Base-by-base conservation (phyloP, 2,329 filamentous ascomycete genomes). In the Colletotrichum spaethianum region DNA sequence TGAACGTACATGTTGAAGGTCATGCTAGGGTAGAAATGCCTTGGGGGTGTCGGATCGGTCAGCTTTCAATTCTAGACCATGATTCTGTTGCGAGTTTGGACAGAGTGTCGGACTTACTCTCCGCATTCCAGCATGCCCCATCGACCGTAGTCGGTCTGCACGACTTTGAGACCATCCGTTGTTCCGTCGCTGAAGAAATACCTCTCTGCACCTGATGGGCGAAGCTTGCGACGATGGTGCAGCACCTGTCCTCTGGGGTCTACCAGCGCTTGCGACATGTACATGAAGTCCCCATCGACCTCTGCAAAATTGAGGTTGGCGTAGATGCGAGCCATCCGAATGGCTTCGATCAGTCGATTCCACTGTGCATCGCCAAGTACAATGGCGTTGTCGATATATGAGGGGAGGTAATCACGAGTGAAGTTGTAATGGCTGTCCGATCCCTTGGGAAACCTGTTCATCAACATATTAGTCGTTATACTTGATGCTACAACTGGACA, bases 131-230 rank as follows among this genome's bases (percentile, higher is more conserved):
- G 77, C 1, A 77, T 79, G 1, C 86, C 86, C n/a, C 87, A 80
- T 48, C 82, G 82, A 1, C 83, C 85, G 40, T 83, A 81, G 71
- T 80, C 73, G 33, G 79, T 73, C 46, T 85, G 79, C 0, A 78
- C 82, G 2, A 87, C 86, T 6, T 77, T 75, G 5, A 88, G 75
- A 20, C 80, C 81, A 4, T 80, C 75, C 0, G 80, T 83, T 0
- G 77, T 76, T 0, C 82, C 83, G 48, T 89, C 86, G 1, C 86
- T 86, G 38, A 84, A 89, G 18, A 88, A 74, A 2, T 83, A 85
- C 0, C 85, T 81, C 75, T 89, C 87, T 79, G 88, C 83, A 63
- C 88, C 86, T 0, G 86, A 88, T 0, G 86, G 83, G 74, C 88
- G 88, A 72, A 88, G 79, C 78, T 89, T 89, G 28, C 84, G 81